Base-by-base conservation (phyloP, 768 basidiomycete genomes). In the Russula dissimulans region DNA sequence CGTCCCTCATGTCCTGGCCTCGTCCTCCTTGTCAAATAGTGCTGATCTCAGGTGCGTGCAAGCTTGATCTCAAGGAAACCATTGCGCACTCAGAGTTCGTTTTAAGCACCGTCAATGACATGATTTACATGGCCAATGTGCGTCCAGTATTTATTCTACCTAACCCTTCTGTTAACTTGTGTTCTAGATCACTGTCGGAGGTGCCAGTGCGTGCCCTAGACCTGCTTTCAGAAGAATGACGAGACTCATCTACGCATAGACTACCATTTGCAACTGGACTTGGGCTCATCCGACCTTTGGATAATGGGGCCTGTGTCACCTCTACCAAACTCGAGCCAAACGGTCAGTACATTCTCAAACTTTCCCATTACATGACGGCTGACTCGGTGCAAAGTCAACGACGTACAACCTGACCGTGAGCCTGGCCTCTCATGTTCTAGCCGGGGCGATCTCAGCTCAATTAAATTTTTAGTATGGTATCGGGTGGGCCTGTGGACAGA, bases 211-310 rank as follows among this genome's bases (percentile, higher is more conserved):
- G 81, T 72, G 22, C 38, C 36, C 34, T 44, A 54, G 51, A 31
- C 38, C 54, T 54, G 26, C 26, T 34, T 45, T 45, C 45, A 12
- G 38, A 45, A 12, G 38, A 45, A 36, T 15, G 39, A 12, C 10
- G 49, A 22, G 44, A 41, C 61, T 53, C 65, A 52, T 43, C 6
- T 34, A 29, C 15, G 31, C 48, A 1, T 63, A 91, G 89, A 77
- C 15, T 89, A 86, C 70, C 73, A 79, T 51, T 81, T 91, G 14
- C 91, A 93, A 70, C 74, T 93, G 50, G 91, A 93, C 72, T 91
- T 89, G 1, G 91, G 91, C 62, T 91, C 89, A 10, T 87, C 81
- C 63, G 91, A 93, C 72, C 77, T 93, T 34, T 91, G 89, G 84
- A 77, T 89, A 54, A 74, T 80, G 62, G 78, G 79, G 22, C 61